These are phyloP conservation scores for Coemansia sp. DNA, from an alignment of 192 early-diverging fungal genomes.

Conservation along the genomic window DNA sequence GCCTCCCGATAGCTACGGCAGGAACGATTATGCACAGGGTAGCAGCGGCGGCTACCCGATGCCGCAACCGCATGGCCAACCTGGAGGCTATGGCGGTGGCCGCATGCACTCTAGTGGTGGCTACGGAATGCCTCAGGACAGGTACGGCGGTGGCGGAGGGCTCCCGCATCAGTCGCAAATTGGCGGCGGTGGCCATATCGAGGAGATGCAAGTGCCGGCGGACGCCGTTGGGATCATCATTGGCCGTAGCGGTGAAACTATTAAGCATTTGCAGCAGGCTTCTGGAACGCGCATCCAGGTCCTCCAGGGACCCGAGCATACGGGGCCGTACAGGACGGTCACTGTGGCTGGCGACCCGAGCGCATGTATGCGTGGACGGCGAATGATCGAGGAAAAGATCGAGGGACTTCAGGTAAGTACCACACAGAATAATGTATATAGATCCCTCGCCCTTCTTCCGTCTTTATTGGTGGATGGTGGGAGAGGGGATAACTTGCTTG, in stretches of 20 bases:
- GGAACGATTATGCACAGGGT: background rate
- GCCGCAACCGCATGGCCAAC: background rate
- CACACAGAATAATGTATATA: too few relatives aligned
- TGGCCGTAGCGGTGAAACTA: constrained; percentile 52
- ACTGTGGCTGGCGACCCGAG: constrained; percentile 36
- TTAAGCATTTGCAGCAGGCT: constrained; percentile 48
- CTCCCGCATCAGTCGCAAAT: background rate
- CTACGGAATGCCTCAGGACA: constrained; percentile 8
- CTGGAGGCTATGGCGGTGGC: background rate
- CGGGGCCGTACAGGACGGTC: constrained; percentile 33
- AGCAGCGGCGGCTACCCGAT: background rate
- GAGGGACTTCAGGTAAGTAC: constrained; percentile 41
- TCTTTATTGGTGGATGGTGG: too few relatives aligned
- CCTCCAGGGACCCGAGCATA: constrained; percentile 42
- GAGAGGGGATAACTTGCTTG: background rate
- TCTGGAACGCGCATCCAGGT: constrained; percentile 47
- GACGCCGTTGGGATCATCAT: constrained; percentile 51
- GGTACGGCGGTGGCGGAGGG: background rate
- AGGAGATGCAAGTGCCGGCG: constrained; percentile 45
- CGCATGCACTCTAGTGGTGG: constrained; percentile 7
- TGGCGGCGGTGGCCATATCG: constrained; percentile 14
- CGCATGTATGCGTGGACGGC: constrained; percentile 37
- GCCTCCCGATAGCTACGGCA: background rate
- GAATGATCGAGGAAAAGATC: constrained; percentile 56
- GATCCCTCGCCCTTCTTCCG: too few relatives aligned